A percentile compares a stretch with the other conserved stretches of the same genome.
Evolutionary conservation across 306 rosid genomes (phyloP).

Genomic region (Rubus parviflorus): DNA sequence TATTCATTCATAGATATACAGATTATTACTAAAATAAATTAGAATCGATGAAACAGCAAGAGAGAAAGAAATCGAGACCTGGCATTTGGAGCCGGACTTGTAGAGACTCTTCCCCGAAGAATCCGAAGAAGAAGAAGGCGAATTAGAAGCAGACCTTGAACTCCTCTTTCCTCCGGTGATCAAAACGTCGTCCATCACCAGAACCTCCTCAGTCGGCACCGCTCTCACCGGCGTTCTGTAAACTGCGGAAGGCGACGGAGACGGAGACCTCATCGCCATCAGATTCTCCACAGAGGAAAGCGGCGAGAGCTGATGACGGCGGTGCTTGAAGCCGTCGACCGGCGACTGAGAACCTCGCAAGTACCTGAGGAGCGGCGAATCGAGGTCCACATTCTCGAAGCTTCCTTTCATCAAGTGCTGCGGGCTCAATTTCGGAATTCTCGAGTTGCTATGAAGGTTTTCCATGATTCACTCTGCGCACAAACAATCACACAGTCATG

Average conservation of each 20-base stretch:
- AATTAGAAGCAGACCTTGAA: conserved; percentile 32
- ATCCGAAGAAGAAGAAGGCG: conserved; percentile 31
- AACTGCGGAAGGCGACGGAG: conserved; percentile 29
- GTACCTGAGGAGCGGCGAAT: conserved; percentile 46
- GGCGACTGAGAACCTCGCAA: conserved; percentile 31
- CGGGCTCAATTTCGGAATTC: conserved; percentile 19
- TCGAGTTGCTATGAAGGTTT: not conserved
- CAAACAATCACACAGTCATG: not conserved
- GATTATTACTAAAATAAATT: not conserved
- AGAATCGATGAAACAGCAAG: not conserved
- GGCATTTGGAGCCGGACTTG: conserved; percentile 45
- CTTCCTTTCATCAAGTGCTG: conserved; percentile 21
- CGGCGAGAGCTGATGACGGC: conserved; percentile 38
- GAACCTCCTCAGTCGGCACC: conserved; percentile 53
- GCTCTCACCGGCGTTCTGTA: conserved; percentile 55
- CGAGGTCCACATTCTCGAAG: conserved; percentile 47
- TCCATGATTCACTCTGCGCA: conserved; percentile 5
- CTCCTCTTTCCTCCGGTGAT: conserved; percentile 42
- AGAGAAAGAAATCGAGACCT: conserved; percentile 44
- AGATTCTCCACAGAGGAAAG: conserved; percentile 58
- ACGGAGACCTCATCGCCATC: conserved; percentile 28
- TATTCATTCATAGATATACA: not conserved
- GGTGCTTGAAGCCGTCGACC: conserved; percentile 20
- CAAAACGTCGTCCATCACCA: conserved; percentile 70
- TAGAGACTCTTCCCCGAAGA: conserved; percentile 32